Percentiles rank a stretch among this genome's conserved stretches.
These are phyloP conservation scores for Asterella californica DNA, from an alignment of 225 moss, liverwort and hornwort species.

Conservation along the genomic window DNA sequence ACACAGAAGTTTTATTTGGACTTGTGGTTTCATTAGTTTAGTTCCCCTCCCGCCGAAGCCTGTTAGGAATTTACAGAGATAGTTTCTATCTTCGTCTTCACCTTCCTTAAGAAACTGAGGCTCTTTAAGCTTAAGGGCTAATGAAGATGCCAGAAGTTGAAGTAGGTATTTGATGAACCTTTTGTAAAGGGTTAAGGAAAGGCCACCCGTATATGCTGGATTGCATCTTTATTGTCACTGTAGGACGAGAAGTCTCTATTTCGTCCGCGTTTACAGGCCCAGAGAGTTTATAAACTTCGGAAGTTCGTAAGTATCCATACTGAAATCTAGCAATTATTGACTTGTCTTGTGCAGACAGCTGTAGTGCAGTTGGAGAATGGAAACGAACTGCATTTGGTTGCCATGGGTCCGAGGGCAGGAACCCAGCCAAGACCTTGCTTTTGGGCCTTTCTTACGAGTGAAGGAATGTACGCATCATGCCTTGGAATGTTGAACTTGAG, in stretches of 20 bases:
- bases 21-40: too few species aligned
- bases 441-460: conserved; percentile 75
- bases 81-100: background rate
- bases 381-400: conserved; percentile 89
- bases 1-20: too few species aligned
- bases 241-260: background rate
- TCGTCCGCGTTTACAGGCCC: background rate
- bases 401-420: conserved; percentile 64
- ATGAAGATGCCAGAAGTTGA: background rate
- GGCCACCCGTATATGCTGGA: background rate
- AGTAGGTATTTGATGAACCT: background rate
- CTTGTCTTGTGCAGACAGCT: conserved; percentile 65
- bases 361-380: conserved; percentile 67
- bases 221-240: background rate
- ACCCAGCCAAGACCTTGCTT: conserved; percentile 61
- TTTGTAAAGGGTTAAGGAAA: background rate
- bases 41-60: too few species aligned
- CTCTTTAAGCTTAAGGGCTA: background rate
- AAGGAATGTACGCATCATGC: conserved; percentile 90
- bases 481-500: conserved; percentile 94
- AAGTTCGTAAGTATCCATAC: background rate
- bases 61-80: too few species aligned
- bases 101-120: background rate
- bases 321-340: background rate
- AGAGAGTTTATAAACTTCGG: background rate